Evolutionary conservation across 305 asterid genomes (phyloP).

Genomic region (Petunia hybrid): DNA sequence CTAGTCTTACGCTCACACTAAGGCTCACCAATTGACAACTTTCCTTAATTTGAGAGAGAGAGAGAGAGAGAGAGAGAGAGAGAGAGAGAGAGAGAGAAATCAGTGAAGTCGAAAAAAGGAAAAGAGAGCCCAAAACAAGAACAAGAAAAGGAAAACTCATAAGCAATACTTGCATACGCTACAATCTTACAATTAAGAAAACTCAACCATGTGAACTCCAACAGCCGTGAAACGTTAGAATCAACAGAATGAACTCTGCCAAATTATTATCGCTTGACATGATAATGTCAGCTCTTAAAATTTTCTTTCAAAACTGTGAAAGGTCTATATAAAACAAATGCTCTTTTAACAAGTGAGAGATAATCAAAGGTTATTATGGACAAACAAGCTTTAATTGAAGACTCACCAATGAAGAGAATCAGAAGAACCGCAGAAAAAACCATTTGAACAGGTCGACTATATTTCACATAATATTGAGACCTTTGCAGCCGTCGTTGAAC

Average conservation of each 20-base stretch:
- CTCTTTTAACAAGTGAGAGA: background rate
- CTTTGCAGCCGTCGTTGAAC: constrained; percentile 86
- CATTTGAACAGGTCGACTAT: constrained; percentile 72
- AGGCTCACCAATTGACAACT: background rate
- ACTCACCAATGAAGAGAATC: constrained; percentile 79
- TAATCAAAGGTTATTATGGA: background rate
- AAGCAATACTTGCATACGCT: background rate
- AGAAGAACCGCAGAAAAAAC: constrained; percentile 58
- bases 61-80: background rate
- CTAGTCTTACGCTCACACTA: background rate
- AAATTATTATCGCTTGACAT: background rate
- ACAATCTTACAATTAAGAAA: background rate
- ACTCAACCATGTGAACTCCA: background rate
- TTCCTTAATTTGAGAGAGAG: background rate
- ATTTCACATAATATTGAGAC: constrained; percentile 82
- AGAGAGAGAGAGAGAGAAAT: background rate
- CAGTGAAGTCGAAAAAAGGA: background rate
- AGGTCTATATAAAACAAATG: background rate
- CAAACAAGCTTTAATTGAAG: constrained; percentile 31
- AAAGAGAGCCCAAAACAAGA: background rate
- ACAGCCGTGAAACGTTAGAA: constrained; percentile 2
- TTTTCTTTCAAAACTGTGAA: background rate
- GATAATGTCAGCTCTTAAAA: background rate
- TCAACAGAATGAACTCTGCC: constrained; percentile 6
- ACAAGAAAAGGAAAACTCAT: background rate